These are phyloP conservation scores for Taxillus chinensis DNA, from an alignment of 164 flowering plant genomes.

Conservation along the genomic window DNA sequence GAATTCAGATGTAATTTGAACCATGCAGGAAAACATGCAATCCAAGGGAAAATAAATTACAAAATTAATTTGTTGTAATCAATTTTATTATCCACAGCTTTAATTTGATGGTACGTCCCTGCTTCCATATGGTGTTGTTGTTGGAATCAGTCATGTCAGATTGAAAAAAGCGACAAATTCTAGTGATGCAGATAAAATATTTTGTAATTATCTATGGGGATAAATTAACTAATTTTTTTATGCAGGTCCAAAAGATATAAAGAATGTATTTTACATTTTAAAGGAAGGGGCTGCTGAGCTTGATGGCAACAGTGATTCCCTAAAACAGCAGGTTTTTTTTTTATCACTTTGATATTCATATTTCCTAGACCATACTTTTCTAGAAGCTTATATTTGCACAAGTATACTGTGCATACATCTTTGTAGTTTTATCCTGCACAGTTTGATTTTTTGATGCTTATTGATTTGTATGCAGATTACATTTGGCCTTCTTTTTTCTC, in stretches of 20 bases:
- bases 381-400: background rate
- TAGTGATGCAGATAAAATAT: too few relatives aligned
- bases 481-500: slow-evolving; percentile 68
- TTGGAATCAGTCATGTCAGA: too few relatives aligned
- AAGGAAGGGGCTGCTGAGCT: slow-evolving; percentile 66
- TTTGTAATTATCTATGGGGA: too few relatives aligned
- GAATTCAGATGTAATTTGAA: too few relatives aligned
- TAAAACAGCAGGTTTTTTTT: slow-evolving; percentile 59
- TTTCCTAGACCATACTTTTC: background rate
- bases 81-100: too few relatives aligned
- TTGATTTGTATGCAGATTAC: slow-evolving; percentile 47
- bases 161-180: too few relatives aligned
- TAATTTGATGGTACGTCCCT: too few relatives aligned
- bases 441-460: slow-evolving; percentile 4
- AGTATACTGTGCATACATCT: background rate
- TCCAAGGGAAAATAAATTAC: too few relatives aligned
- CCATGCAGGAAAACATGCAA: too few relatives aligned
- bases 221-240: slow-evolving; percentile 1
- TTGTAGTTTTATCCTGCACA: background rate
- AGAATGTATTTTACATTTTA: slow-evolving; percentile 48
- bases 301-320: slow-evolving; percentile 27
- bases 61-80: too few relatives aligned
- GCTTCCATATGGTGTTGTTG: too few relatives aligned
- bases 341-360: background rate
- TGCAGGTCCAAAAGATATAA: slow-evolving; percentile 79